Percentiles rank a stretch among this genome's conserved stretches.
Evolutionary conservation across 2,329 filamentous ascomycete genomes (phyloP).

Genomic region (Microdochium paspali): DNA sequence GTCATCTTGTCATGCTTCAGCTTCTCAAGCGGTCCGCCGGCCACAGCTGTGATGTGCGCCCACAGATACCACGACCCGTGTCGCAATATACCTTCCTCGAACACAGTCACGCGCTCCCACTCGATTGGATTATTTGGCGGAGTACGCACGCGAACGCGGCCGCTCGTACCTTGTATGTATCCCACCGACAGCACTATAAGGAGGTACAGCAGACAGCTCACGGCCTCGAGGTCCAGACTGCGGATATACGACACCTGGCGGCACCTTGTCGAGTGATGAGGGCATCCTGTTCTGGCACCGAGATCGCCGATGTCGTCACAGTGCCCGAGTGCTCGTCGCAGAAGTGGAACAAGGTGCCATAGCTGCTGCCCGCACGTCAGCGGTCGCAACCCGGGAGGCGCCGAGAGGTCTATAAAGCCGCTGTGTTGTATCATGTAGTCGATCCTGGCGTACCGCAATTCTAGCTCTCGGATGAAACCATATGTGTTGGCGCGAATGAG

Average conservation of each 20-base stretch:
- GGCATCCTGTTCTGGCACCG: conserved; percentile 5
- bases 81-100: conserved; percentile 15
- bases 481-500: conserved; percentile 6
- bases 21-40: background rate
- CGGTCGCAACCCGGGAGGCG: conserved; percentile 6
- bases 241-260: conserved; percentile 13
- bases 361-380: conserved; percentile 3
- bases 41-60: conserved; percentile 4
- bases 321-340: conserved; percentile 10
- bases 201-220: conserved; percentile 10
- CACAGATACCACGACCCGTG: conserved; percentile 19
- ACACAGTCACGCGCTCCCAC: conserved; percentile 9
- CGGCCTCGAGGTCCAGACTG: conserved; percentile 9
- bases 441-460: conserved; percentile 10
- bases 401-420: conserved; percentile 2
- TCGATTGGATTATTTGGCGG: conserved; percentile 2
- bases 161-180: background rate
- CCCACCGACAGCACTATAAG: conserved; percentile 5
- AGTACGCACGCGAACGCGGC: background rate
- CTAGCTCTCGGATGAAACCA: conserved; percentile 10
- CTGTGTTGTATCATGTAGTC: conserved; percentile 6
- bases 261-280: background rate
- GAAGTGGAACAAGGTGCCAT: conserved; percentile 2
- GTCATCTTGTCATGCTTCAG: conserved; percentile 6
- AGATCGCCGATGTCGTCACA: conserved; percentile 18